Percentiles rank a stretch among this genome's conserved stretches.
These are phyloP conservation scores for Codiaeum variegatum DNA, from an alignment of 441 rosid species.

Conservation along the genomic window DNA sequence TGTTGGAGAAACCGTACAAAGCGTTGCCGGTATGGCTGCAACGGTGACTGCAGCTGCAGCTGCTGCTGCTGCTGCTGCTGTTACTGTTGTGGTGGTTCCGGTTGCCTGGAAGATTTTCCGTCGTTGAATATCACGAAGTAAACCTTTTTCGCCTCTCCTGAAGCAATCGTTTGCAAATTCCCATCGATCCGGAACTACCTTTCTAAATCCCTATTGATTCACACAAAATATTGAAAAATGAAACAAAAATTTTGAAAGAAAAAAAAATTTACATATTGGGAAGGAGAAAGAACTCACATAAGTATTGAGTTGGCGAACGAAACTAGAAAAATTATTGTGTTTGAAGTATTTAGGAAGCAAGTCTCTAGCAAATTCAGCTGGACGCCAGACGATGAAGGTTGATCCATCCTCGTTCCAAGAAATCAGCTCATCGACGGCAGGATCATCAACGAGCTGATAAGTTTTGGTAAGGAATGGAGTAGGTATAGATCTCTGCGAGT, in stretches of 20 bases:
- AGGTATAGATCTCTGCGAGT: constrained; percentile 69
- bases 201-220: constrained; percentile 58
- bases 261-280: not conserved
- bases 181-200: constrained; percentile 93
- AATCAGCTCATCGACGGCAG: constrained; percentile 59
- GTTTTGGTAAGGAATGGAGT: constrained; percentile 86
- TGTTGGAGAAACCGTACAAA: constrained; percentile 51
- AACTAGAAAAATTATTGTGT: constrained; percentile 89
- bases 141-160: constrained; percentile 61
- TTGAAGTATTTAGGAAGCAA: constrained; percentile 88
- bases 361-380: constrained; percentile 86
- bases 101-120: constrained; percentile 53
- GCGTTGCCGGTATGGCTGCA: constrained; percentile 34
- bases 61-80: constrained; percentile 4
- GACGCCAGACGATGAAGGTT: constrained; percentile 77
- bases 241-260: not conserved
- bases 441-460: constrained; percentile 75
- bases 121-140: constrained; percentile 79
- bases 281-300: constrained; percentile 44
- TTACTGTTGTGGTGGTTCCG: constrained; percentile 16
- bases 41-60: constrained; percentile 31
- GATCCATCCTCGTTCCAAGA: constrained; percentile 89
- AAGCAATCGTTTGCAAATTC: constrained; percentile 83
- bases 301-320: constrained; percentile 92
- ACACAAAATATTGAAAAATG: not conserved